Evolutionary conservation across 78 protist species (phyloP).

Genomic region (slime mould (Dictyostelium discoideum)): DNA sequence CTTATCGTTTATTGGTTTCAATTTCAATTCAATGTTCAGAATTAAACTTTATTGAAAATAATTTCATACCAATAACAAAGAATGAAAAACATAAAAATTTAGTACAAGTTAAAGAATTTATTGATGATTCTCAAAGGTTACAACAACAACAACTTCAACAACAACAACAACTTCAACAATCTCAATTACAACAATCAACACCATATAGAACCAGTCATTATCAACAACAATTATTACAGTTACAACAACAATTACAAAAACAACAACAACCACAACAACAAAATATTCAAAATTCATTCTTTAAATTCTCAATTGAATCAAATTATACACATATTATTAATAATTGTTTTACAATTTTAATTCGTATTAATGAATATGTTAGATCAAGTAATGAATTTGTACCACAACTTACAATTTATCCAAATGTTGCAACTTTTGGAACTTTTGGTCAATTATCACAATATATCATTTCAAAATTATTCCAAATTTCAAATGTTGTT

Average conservation of each 20-base stretch:
- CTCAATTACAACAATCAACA: not conserved
- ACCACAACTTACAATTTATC: conserved; percentile 1
- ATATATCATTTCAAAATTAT: conserved; percentile 7
- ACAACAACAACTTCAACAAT: not conserved
- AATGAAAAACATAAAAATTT: conserved; percentile 32
- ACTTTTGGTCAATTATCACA: not conserved
- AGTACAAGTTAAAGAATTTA: not conserved
- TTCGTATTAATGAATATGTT: not conserved
- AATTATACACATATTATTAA: not conserved
- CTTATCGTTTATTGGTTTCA: not conserved
- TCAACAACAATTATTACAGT: not conserved
- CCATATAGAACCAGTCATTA: not conserved
- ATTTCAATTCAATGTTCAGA: conserved; percentile 3
- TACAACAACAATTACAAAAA: not conserved
- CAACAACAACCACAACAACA: conserved; percentile 10
- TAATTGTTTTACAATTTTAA: conserved; percentile 7
- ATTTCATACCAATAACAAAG: conserved; percentile 38
- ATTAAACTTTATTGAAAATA: conserved; percentile 24
- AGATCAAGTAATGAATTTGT: not conserved
- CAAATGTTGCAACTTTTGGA: conserved; percentile 5
- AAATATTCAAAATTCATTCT: not conserved
- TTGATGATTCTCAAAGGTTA: not conserved
- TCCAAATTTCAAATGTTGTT: not conserved
- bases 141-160: not conserved
- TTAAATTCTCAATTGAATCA: conserved; percentile 18